Percentiles rank a stretch among this genome's conserved stretches.
Conservation (phyloP, 139 green algal species). For the Trebouxia sp. region DNA sequence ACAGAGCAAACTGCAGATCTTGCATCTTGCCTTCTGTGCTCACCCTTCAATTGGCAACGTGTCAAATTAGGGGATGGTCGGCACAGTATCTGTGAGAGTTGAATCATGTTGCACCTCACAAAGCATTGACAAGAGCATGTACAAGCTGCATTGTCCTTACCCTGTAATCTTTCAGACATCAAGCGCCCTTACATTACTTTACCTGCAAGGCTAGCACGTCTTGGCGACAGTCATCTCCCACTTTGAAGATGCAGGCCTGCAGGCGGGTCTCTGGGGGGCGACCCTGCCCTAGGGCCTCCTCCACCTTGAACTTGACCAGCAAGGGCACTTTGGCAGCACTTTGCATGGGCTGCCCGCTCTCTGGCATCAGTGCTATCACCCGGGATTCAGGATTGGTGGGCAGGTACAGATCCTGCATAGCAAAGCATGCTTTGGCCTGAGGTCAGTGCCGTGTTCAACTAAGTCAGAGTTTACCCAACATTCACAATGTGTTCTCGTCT, state of each 20-base stretch:
- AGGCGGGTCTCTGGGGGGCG: constrained; percentile 2
- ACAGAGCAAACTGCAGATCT: no score
- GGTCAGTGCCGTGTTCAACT: no score
- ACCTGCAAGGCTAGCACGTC: constrained; percentile 97
- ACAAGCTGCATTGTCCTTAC: no score
- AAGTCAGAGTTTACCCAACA: background rate
- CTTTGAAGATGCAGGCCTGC: constrained; percentile 93
- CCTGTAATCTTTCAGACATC: background rate
- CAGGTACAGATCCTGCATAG: constrained; percentile 83
- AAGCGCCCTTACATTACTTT: background rate
- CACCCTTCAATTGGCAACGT: no score
- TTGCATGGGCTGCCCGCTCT: constrained; percentile 83
- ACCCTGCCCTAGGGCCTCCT: background rate
- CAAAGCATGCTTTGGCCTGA: background rate
- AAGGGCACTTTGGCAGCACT: constrained; percentile 70
- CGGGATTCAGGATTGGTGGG: constrained; percentile 80
- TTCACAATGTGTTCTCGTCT: no score
- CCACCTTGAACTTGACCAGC: constrained; percentile 34
- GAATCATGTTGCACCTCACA: no score
- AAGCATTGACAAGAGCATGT: no score
- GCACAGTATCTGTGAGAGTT: no score
- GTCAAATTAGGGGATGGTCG: no score
- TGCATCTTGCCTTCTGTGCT: no score
- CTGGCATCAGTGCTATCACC: constrained; percentile 65
- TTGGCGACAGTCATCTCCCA: constrained; percentile 94